Evolutionary conservation across 1,139 yeast species (phyloP).

Genomic region (Kodamaea sp.): DNA sequence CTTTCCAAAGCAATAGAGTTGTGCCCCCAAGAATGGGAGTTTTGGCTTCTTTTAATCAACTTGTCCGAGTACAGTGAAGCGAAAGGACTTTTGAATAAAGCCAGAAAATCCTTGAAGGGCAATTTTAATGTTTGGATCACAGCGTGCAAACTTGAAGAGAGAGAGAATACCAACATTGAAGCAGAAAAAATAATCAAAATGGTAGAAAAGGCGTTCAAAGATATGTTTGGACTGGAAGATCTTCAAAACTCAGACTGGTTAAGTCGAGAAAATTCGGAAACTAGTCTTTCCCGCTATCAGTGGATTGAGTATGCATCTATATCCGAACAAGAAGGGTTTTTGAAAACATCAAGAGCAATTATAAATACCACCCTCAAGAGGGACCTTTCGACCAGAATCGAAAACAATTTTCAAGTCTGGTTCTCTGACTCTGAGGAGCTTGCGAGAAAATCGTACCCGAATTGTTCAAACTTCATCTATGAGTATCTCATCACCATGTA

Average conservation of each 20-base stretch:
- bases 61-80: slow-evolving; percentile 51
- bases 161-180: slow-evolving; percentile 32
- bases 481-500: slow-evolving; percentile 44
- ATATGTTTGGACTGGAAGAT: slow-evolving; percentile 15
- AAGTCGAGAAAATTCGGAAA: background rate
- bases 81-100: slow-evolving; percentile 54
- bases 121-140: slow-evolving; percentile 69
- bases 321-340: slow-evolving; percentile 39
- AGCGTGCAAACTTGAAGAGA: slow-evolving; percentile 72
- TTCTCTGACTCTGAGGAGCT: slow-evolving; percentile 44
- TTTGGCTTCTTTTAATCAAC: slow-evolving; percentile 60
- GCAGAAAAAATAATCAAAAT: slow-evolving; percentile 43
- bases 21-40: slow-evolving; percentile 60
- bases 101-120: slow-evolving; percentile 54
- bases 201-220: slow-evolving; percentile 54
- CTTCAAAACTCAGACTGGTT: background rate
- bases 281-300: slow-evolving; percentile 25
- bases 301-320: slow-evolving; percentile 48
- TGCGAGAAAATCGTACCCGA: slow-evolving; percentile 23
- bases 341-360: slow-evolving; percentile 41
- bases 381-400: too few species aligned
- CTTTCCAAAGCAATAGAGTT: slow-evolving; percentile 69
- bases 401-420: slow-evolving; percentile 19
- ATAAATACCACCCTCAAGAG: slow-evolving; percentile 23
- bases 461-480: slow-evolving; percentile 49